Percentiles rank a stretch among this genome's conserved stretches.
These are phyloP conservation scores for Amylocarpus encephaloides DNA, from an alignment of 2,329 filamentous ascomycete species.

Conservation along the genomic window DNA sequence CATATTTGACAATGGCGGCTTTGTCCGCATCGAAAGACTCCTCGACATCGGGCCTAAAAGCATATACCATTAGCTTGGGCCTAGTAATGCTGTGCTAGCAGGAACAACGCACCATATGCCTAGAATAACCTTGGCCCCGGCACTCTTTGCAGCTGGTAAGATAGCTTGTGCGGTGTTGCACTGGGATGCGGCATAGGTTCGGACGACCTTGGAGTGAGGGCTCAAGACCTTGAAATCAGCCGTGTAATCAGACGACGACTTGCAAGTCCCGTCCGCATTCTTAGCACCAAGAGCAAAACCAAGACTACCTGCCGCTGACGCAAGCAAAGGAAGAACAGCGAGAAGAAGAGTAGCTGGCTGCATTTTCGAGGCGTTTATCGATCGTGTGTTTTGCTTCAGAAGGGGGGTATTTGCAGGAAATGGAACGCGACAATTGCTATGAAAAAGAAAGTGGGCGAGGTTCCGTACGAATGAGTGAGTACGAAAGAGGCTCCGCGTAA, in stretches of 20 bases:
- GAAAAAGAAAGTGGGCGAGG: constrained; percentile 6
- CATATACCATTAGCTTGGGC: background rate
- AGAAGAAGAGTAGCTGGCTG: constrained; percentile 13
- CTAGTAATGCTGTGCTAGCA: background rate
- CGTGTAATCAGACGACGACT: constrained; percentile 54
- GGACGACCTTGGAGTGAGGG: constrained; percentile 47
- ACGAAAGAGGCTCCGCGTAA: constrained; percentile 7
- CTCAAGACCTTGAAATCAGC: constrained; percentile 58
- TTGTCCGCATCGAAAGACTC: constrained; percentile 56
- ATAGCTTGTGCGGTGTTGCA: constrained; percentile 59
- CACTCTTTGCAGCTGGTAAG: constrained; percentile 57
- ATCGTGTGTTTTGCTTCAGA: background rate
- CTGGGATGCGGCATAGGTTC: constrained; percentile 61
- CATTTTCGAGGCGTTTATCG: constrained; percentile 7
- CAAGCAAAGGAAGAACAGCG: constrained; percentile 39
- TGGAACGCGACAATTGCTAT: background rate
- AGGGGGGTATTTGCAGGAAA: constrained; percentile 6
- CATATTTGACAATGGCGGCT: constrained; percentile 46
- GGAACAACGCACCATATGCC: constrained; percentile 54
- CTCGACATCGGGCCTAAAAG: constrained; percentile 53
- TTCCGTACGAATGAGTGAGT: constrained; percentile 17
- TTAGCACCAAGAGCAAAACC: constrained; percentile 64
- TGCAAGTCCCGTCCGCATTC: constrained; percentile 54
- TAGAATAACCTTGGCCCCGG: constrained; percentile 61
- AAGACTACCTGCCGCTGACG: constrained; percentile 47